Evolutionary conservation across 2,329 filamentous ascomycete species (phyloP).

Genomic region (Pestalotiopsis sp.): DNA sequence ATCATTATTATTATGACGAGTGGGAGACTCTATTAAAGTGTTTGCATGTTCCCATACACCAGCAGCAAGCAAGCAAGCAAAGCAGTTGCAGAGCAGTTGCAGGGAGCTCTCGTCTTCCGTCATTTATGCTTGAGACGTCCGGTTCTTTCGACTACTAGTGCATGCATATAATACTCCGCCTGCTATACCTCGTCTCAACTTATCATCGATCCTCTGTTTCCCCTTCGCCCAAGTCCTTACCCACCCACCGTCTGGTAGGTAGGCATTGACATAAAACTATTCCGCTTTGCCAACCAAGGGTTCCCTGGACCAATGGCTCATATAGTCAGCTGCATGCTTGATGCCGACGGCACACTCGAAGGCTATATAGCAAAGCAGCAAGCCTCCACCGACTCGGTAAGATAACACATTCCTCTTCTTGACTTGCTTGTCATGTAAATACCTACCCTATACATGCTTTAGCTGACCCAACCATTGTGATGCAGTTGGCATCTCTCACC

Average conservation of each 20-base stretch:
- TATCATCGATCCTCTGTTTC: conserved; percentile 28
- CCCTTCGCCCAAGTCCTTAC: conserved; percentile 30
- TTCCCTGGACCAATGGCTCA: conserved; percentile 53
- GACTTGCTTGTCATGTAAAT: conserved; percentile 19
- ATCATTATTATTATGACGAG: conserved; percentile 19
- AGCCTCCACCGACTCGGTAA: conserved; percentile 47
- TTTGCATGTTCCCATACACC: conserved; percentile 25
- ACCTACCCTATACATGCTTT: conserved; percentile 19
- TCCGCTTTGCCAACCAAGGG: conserved; percentile 16
- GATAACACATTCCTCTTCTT: conserved; percentile 16
- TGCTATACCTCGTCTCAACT: conserved; percentile 22
- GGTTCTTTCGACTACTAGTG: conserved; percentile 19
- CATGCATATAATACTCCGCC: conserved; percentile 33
- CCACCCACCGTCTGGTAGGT: conserved; percentile 28
- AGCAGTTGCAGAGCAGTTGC: neutral
- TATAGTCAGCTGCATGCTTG: conserved; percentile 61
- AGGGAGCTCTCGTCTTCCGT: conserved; percentile 15
- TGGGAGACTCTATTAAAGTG: conserved; percentile 21
- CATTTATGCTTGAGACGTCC: conserved; percentile 19
- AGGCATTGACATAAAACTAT: conserved; percentile 4
- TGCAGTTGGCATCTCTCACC: conserved; percentile 28
- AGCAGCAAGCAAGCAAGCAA: conserved; percentile 8
- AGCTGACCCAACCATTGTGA: conserved; percentile 21
- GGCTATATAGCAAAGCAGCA: conserved; percentile 55
- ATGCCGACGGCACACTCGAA: conserved; percentile 44